Evolutionary conservation across 78 protist species (phyloP).

Genomic region (Dictyostelium firmibasis): DNA sequence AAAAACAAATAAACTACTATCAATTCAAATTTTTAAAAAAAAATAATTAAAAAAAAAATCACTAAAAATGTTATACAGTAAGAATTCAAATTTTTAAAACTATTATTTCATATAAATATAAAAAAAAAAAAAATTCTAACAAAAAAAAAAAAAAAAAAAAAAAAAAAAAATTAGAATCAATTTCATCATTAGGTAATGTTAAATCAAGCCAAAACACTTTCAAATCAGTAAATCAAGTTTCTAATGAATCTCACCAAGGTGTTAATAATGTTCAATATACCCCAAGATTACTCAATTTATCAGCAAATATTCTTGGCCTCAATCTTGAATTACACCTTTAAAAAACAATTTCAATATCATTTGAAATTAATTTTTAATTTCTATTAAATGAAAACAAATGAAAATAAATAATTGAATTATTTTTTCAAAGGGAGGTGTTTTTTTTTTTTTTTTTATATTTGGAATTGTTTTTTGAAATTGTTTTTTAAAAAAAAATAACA

Average conservation of each 20-base stretch:
- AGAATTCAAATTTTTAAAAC: too few relatives aligned
- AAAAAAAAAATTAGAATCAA: not conserved
- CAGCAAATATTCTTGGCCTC: not conserved
- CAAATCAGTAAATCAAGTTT: not conserved
- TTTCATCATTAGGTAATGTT: not conserved
- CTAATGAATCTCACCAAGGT: not conserved
- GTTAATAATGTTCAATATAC: not conserved
- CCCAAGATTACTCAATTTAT: not conserved
- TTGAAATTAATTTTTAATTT: not conserved
- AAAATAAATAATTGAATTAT: too few relatives aligned
- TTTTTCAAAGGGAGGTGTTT: too few relatives aligned
- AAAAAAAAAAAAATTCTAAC: not conserved
- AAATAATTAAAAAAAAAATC: not conserved
- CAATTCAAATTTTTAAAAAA: not conserved
- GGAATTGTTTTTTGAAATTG: too few relatives aligned
- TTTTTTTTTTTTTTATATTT: too few relatives aligned
- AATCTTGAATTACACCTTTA: not conserved
- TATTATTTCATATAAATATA: not conserved
- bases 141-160: not conserved
- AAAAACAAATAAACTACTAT: not conserved
- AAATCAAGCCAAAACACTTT: not conserved
- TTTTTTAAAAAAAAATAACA: too few relatives aligned
- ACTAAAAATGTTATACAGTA: not conserved
- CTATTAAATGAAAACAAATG: too few relatives aligned
- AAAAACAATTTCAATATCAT: not conserved